phyloP scores from a whole-genome alignment of 805 yeast genomes.

The Ogataea minuta region DNA sequence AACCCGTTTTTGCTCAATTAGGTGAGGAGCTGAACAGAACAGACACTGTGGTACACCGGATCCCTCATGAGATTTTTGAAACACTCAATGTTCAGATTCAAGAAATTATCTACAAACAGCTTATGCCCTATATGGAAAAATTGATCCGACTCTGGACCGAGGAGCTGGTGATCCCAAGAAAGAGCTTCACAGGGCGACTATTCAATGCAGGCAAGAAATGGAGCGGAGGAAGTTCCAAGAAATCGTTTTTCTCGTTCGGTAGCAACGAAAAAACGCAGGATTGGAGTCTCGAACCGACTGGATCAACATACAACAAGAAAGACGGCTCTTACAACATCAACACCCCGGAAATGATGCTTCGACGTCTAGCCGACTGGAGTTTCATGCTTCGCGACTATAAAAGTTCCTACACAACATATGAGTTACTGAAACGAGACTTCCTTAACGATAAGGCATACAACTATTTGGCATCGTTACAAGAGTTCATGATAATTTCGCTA shows the following conservation, averaged over 20 bases:
- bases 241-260: constrained; percentile 36
- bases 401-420: constrained; percentile 81
- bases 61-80: constrained; percentile 21
- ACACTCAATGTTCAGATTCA: constrained; percentile 39
- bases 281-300: constrained; percentile 4
- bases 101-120: constrained; percentile 47
- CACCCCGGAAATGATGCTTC: constrained; percentile 67
- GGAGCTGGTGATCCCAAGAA: constrained; percentile 70
- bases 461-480: constrained; percentile 80
- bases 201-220: constrained; percentile 62
- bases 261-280: constrained; percentile 9
- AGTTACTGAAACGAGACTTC: constrained; percentile 74
- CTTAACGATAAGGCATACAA: constrained; percentile 76
- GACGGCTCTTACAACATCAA: constrained; percentile 60
- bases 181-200: constrained; percentile 70
- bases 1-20: constrained; percentile 38
- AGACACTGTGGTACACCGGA: background rate
- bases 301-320: constrained; percentile 41
- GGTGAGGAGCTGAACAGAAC: constrained; percentile 43
- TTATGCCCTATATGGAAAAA: constrained; percentile 83
- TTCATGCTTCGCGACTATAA: constrained; percentile 88
- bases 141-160: constrained; percentile 86
- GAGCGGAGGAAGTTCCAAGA: constrained; percentile 35
- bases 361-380: constrained; percentile 90
- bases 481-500: constrained; percentile 76